phyloP scores from a whole-genome alignment of 345 rosid species.

The Lepidium africanum region DNA sequence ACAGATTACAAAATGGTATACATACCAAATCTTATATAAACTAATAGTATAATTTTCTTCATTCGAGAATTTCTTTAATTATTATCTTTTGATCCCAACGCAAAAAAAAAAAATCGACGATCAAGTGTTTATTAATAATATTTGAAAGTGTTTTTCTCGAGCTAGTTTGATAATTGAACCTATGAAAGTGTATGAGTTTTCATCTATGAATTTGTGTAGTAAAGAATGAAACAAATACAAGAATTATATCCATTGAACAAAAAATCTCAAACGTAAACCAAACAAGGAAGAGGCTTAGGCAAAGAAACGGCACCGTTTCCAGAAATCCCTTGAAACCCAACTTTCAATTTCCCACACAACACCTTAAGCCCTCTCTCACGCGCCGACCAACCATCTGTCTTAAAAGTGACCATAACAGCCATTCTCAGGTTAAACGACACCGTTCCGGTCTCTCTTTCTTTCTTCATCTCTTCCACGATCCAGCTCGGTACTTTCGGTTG shows the following conservation, averaged over 20 bases:
- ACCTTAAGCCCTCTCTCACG: constrained; percentile 31
- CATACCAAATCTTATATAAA: too few species aligned
- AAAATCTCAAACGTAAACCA: constrained; percentile 23
- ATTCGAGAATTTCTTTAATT: too few species aligned
- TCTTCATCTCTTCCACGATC: constrained; percentile 29
- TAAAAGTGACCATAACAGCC: constrained; percentile 23
- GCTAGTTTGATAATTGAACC: neutral
- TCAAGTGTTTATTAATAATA: too few species aligned
- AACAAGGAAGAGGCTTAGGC: constrained; percentile 27
- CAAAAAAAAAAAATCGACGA: too few species aligned
- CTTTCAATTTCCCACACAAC: constrained; percentile 26
- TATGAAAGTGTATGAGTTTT: neutral
- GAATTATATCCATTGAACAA: neutral
- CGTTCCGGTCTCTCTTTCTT: constrained; percentile 29
- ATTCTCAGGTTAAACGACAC: constrained; percentile 29
- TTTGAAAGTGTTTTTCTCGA: neutral
- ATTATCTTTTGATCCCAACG: too few species aligned
- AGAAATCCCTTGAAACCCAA: constrained; percentile 14
- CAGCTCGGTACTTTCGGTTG: constrained; percentile 26
- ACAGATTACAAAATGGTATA: too few species aligned
- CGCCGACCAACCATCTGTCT: constrained; percentile 28
- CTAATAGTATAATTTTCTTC: too few species aligned
- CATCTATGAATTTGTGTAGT: neutral
- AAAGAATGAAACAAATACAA: neutral
- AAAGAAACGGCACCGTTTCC: constrained; percentile 26